Conservation (phyloP, 2,329 filamentous ascomycete species). For the Gaeumannomyces tritici region DNA sequence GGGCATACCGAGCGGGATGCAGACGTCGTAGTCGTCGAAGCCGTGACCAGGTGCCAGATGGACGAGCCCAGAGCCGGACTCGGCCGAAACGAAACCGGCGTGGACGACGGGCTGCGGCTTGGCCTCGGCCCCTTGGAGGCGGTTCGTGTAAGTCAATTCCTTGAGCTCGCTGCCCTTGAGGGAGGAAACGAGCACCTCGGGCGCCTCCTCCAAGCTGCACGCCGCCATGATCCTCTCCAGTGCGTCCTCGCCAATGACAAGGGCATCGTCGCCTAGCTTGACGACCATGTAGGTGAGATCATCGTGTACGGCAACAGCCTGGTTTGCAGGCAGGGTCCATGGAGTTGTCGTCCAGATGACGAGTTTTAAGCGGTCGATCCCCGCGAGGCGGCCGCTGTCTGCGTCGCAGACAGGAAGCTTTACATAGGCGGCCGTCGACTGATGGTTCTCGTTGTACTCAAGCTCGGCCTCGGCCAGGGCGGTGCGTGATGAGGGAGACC, state of each 20-base stretch:
- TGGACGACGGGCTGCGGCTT: slow-evolving; percentile 61
- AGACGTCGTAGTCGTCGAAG: slow-evolving; percentile 90
- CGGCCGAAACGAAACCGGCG: slow-evolving; percentile 79
- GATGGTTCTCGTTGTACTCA: slow-evolving; percentile 69
- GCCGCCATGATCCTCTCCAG: slow-evolving; percentile 46
- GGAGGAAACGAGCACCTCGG: slow-evolving; percentile 39
- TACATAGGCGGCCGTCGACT: slow-evolving; percentile 67
- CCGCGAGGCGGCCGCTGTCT: slow-evolving; percentile 23
- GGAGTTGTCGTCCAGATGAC: slow-evolving; percentile 98
- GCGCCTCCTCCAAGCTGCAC: slow-evolving; percentile 21
- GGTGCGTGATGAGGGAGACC: slow-evolving; percentile 70
- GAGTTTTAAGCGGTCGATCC: slow-evolving; percentile 52
- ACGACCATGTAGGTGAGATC: slow-evolving; percentile 67
- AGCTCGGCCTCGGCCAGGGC: slow-evolving; percentile 78
- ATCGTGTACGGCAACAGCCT: slow-evolving; percentile 72
- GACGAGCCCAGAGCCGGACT: slow-evolving; percentile 91
- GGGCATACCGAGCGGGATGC: slow-evolving; percentile 58
- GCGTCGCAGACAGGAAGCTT: slow-evolving; percentile 56
- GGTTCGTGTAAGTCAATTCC: slow-evolving; percentile 59
- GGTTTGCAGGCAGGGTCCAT: slow-evolving; percentile 92
- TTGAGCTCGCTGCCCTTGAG: slow-evolving; percentile 58
- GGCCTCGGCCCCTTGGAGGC: slow-evolving; percentile 51
- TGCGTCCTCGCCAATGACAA: slow-evolving; percentile 65
- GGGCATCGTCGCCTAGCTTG: slow-evolving; percentile 41
- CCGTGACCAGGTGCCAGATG: slow-evolving; percentile 92